Evolutionary conservation across 192 early-diverging fungal genomes (phyloP).

Genomic region (Umbelopsis sp.): DNA sequence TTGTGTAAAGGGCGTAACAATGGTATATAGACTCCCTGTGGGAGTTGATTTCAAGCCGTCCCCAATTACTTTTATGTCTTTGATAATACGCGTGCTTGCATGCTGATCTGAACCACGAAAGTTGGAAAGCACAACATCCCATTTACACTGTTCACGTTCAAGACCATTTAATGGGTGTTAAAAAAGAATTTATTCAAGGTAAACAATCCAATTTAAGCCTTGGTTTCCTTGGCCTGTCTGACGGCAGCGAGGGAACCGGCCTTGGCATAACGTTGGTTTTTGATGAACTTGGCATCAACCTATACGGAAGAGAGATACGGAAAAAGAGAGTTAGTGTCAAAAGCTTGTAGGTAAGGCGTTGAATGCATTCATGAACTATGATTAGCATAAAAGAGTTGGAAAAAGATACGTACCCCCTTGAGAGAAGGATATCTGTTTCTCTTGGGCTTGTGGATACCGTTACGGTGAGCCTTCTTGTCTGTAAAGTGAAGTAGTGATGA

Average conservation of each 20-base stretch:
- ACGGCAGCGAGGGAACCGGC: slow-evolving; percentile 63
- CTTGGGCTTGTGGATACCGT: slow-evolving; percentile 99
- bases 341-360: too few species aligned
- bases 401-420: slow-evolving; percentile 72
- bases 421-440: slow-evolving; percentile 85
- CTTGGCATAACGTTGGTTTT: slow-evolving; percentile 98
- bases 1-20: neutral
- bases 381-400: neutral
- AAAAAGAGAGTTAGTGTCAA: neutral
- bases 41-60: neutral
- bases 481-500: neutral
- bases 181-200: slow-evolving; percentile 1
- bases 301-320: slow-evolving; percentile 44
- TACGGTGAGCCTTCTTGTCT: slow-evolving; percentile 98
- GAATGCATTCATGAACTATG: neutral
- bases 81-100: too few species aligned
- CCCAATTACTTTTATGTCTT: too few species aligned
- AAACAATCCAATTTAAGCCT: slow-evolving; percentile 17
- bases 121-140: too few species aligned
- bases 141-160: too few species aligned
- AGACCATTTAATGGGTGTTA: neutral
- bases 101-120: too few species aligned
- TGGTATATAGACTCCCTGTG: neutral
- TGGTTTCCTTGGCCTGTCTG: slow-evolving; percentile 39
- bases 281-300: slow-evolving; percentile 86